Percentiles rank a stretch among this genome's conserved stretches.
Evolutionary conservation across 768 basidiomycete species (phyloP).

Genomic region (Pholiota microspora): DNA sequence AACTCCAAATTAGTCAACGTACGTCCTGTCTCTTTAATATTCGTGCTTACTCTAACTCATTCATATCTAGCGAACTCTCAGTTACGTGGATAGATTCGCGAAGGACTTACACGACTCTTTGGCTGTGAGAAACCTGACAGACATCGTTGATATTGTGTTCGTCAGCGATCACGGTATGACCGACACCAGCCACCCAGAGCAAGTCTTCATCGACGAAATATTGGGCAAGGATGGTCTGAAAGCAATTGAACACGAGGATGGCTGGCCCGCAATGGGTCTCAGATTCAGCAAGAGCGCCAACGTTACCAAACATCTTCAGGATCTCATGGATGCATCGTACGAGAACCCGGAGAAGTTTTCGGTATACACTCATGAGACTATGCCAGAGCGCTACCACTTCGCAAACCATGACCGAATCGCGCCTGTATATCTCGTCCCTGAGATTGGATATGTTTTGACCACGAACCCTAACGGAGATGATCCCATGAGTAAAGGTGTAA

Average conservation of each 20-base stretch:
- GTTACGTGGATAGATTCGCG: conserved; percentile 71
- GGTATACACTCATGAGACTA: conserved; percentile 76
- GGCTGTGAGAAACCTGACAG: conserved; percentile 67
- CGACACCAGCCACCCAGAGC: conserved; percentile 76
- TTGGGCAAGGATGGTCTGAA: conserved; percentile 61
- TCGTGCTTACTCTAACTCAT: neutral
- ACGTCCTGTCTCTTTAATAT: conserved; percentile 21
- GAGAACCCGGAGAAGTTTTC: conserved; percentile 65
- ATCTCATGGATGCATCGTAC: conserved; percentile 50
- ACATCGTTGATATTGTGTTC: conserved; percentile 86
- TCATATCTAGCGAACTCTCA: conserved; percentile 53
- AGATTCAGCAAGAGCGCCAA: conserved; percentile 67
- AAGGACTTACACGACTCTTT: conserved; percentile 64
- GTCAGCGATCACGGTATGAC: conserved; percentile 94
- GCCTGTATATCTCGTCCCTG: conserved; percentile 82
- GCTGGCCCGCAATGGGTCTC: conserved; percentile 89
- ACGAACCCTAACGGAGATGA: conserved; percentile 56
- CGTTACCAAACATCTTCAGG: conserved; percentile 49
- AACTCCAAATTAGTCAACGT: conserved; percentile 71
- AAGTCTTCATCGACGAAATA: conserved; percentile 80
- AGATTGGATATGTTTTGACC: conserved; percentile 78
- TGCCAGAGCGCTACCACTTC: conserved; percentile 84
- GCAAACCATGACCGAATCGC: conserved; percentile 73
- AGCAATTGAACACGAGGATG: conserved; percentile 72
- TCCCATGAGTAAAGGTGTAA: conserved; percentile 73